phyloP scores from a whole-genome alignment of 495 filamentous ascomycete genomes.

The Oleoguttula mirabilis region DNA sequence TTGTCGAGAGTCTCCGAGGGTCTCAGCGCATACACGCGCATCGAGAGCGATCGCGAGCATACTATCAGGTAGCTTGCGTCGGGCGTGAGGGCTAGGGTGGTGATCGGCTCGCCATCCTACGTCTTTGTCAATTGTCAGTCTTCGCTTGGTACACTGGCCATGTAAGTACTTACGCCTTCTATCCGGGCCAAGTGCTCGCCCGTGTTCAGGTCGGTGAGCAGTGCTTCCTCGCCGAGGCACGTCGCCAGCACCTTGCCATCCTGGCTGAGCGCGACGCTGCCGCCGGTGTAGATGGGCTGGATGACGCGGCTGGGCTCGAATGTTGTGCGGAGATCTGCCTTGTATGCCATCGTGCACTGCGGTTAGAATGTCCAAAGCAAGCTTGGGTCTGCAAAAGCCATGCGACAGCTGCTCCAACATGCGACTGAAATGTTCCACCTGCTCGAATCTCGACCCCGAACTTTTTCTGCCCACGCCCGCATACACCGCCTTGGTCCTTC shows the following conservation, averaged over 20 bases:
- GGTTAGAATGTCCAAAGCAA: no score
- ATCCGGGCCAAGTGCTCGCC: slow-evolving; percentile 73
- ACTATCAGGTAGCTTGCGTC: slow-evolving; percentile 74
- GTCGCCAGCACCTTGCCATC: slow-evolving; percentile 74
- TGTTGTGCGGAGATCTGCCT: slow-evolving; percentile 53
- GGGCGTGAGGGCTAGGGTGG: slow-evolving; percentile 74
- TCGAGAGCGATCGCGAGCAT: slow-evolving; percentile 85
- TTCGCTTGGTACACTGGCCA: background rate
- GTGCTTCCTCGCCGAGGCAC: slow-evolving; percentile 74
- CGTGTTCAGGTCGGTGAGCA: slow-evolving; percentile 74
- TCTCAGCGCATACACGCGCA: slow-evolving; percentile 75
- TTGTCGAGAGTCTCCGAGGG: slow-evolving; percentile 39
- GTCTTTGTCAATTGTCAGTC: slow-evolving; percentile 25
- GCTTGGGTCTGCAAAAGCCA: no score
- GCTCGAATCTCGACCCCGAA: no score
- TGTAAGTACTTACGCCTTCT: slow-evolving; percentile 57
- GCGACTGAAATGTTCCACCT: no score
- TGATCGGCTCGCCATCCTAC: slow-evolving; percentile 87
- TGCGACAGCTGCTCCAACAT: no score
- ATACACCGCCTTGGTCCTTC: no score
- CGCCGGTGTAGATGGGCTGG: slow-evolving; percentile 88
- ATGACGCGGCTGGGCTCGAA: slow-evolving; percentile 73
- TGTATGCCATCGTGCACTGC: slow-evolving; percentile 26
- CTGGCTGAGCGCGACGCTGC: slow-evolving; percentile 69
- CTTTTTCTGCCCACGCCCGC: no score